Base-by-base conservation (phyloP, 192 early-diverging fungal genomes). In the Kappamyces sp. region DNA sequence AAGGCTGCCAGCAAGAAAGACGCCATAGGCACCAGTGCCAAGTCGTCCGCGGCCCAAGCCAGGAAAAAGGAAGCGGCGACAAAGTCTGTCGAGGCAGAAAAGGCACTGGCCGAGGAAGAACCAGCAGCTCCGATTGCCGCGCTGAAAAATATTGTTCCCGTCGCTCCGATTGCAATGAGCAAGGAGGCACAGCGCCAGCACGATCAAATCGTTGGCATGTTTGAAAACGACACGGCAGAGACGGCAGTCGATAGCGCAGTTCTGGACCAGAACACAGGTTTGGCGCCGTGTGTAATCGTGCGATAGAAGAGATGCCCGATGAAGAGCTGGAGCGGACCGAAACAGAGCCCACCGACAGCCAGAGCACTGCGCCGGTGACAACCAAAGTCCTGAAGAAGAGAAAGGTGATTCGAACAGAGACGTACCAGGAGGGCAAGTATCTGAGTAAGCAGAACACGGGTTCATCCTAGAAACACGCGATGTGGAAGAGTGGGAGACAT, bases 401-500 rank as follows among this genome's bases (percentile, higher is more conserved):
- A 32, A 61, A 64, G 35, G 62, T 71, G 5, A 54, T 47, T 47
- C 58, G 60, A 58, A 57, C 64, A 15, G 15, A 54, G 10, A 31
- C 38, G 34, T 55, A 63, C 23, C 53, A 48, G 51, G 62, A 55
- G 3, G 70, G 70, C n/a, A 71, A 71, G 55, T 71, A 71, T 51
- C 63, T 67, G 58, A 71, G 69, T 71, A 71, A 7, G 36, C 40
- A 38, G 5, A 9, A 35, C 33, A 15, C 32, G 4, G 38, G 8
- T 6, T 10, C 23, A 63, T 38, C 54, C 6, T 55, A 71, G 69
- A 71, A 62, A 71, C 70, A n/a, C 49, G 53, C 34, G 70, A 71
- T 40, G 58, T 61, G 35, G 40, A 51, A 8, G 70, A 71, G 32
- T 71, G 70, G 70, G 70, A 71, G 33, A 49, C 51, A 1, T 71